Conservation (phyloP, 495 filamentous ascomycete species). For the Coniosporium apollinis region DNA sequence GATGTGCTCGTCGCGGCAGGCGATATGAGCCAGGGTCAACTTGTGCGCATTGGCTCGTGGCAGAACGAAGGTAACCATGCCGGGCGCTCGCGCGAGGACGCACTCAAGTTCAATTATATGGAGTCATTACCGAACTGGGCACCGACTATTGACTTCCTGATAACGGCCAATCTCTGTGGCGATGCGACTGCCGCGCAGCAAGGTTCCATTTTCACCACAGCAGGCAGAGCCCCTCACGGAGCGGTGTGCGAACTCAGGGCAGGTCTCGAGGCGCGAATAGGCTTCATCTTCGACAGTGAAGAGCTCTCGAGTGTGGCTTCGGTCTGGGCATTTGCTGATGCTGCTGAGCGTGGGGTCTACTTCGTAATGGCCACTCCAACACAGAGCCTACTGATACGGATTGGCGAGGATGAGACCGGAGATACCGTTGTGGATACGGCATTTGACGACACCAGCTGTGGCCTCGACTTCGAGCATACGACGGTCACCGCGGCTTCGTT, state of each 20-base stretch:
- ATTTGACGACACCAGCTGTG: slow-evolving; percentile 3
- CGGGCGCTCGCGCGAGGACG: neutral
- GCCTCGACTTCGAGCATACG: slow-evolving; percentile 6
- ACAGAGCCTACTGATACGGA: slow-evolving; percentile 2
- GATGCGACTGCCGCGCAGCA: slow-evolving; percentile 21
- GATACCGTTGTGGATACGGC: slow-evolving; percentile 3
- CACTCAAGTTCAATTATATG: slow-evolving; percentile 16
- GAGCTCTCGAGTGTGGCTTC: slow-evolving; percentile 6
- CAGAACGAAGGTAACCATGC: neutral
- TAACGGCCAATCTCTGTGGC: slow-evolving; percentile 34
- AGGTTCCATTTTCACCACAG: slow-evolving; percentile 18
- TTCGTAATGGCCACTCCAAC: slow-evolving; percentile 8
- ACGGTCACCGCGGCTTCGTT: slow-evolving; percentile 13
- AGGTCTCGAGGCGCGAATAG: slow-evolving; percentile 14
- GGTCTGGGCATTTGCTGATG: slow-evolving; percentile 12
- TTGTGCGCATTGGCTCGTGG: slow-evolving; percentile 11
- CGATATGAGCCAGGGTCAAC: slow-evolving; percentile 53
- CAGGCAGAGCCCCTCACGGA: slow-evolving; percentile 18
- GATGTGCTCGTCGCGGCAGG: slow-evolving; percentile 71
- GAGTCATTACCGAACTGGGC: slow-evolving; percentile 70
- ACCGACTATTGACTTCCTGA: slow-evolving; percentile 46
- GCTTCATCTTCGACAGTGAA: slow-evolving; percentile 2
- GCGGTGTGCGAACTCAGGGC: slow-evolving; percentile 17
- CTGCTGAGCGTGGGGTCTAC: neutral
- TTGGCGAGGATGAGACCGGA: slow-evolving; percentile 3